Conservation (phyloP, 768 basidiomycete genomes). For the Amanita polypyramis region DNA sequence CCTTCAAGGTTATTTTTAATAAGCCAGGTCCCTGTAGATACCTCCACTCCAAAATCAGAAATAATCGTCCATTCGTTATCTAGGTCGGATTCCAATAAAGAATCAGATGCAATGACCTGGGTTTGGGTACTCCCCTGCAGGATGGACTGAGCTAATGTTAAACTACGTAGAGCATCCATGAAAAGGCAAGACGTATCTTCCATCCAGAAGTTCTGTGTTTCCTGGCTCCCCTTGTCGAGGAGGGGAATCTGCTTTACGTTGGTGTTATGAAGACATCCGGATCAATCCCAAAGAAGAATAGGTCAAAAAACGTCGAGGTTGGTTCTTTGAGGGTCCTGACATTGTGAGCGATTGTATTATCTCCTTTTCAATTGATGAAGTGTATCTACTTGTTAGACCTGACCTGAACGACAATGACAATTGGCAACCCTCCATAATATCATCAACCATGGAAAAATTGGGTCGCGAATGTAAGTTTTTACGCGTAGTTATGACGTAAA, state of each 20-base stretch:
- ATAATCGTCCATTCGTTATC: conserved; percentile 24
- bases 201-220: conserved; percentile 36
- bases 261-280: conserved; percentile 41
- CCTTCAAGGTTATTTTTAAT: not conserved
- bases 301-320: conserved; percentile 28
- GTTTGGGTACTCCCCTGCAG: conserved; percentile 20
- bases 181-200: conserved; percentile 28
- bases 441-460: conserved; percentile 27
- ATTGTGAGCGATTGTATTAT: conserved; percentile 29
- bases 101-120: conserved; percentile 21
- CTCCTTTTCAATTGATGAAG: not conserved
- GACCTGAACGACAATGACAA: conserved; percentile 38
- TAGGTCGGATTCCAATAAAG: conserved; percentile 12
- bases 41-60: conserved; percentile 27
- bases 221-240: conserved; percentile 27
- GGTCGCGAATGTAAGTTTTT: conserved; percentile 38
- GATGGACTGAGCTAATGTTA: conserved; percentile 3
- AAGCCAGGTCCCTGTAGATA: conserved; percentile 16
- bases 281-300: conserved; percentile 21
- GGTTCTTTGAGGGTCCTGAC: conserved; percentile 42
- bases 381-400: conserved; percentile 27
- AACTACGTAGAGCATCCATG: conserved; percentile 20
- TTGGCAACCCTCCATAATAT: conserved; percentile 40
- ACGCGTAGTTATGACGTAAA: not conserved
- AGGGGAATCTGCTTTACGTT: conserved; percentile 25